These are phyloP conservation scores for Ramularia endophylla DNA, from an alignment of 2,329 filamentous ascomycete species.

Conservation along the genomic window DNA sequence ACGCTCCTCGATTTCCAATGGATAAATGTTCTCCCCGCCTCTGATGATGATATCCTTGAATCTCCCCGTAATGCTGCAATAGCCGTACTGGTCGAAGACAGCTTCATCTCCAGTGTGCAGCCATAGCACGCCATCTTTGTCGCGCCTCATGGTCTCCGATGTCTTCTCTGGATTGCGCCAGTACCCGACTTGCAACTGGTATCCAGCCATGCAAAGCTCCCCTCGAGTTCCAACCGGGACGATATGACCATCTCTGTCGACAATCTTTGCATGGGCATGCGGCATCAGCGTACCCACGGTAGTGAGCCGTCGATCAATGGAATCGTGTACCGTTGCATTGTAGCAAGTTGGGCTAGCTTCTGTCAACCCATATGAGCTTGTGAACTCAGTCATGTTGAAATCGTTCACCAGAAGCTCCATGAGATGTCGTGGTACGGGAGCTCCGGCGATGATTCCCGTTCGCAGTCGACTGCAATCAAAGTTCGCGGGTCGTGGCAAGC, in stretches of 20 bases:
- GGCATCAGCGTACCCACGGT: constrained; percentile 74
- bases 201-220: constrained; percentile 72
- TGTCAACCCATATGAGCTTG: constrained; percentile 54
- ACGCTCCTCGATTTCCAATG: constrained; percentile 28
- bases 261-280: constrained; percentile 67
- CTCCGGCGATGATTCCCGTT: constrained; percentile 73
- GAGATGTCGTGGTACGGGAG: constrained; percentile 66
- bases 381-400: constrained; percentile 70
- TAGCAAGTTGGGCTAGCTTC: constrained; percentile 77
- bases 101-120: constrained; percentile 58
- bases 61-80: constrained; percentile 33
- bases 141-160: constrained; percentile 59
- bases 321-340: constrained; percentile 70
- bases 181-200: constrained; percentile 62
- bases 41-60: constrained; percentile 32
- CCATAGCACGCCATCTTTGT: constrained; percentile 47
- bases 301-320: constrained; percentile 58
- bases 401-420: constrained; percentile 69
- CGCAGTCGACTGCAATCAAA: constrained; percentile 50
- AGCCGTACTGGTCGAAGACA: constrained; percentile 40
- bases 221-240: constrained; percentile 62
- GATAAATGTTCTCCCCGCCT: constrained; percentile 62
- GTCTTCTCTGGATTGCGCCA: constrained; percentile 69
- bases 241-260: constrained; percentile 60
- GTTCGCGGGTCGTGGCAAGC: constrained; percentile 40